Conservation (phyloP, 768 basidiomycete species). For the Infundibulicybe gibba region DNA sequence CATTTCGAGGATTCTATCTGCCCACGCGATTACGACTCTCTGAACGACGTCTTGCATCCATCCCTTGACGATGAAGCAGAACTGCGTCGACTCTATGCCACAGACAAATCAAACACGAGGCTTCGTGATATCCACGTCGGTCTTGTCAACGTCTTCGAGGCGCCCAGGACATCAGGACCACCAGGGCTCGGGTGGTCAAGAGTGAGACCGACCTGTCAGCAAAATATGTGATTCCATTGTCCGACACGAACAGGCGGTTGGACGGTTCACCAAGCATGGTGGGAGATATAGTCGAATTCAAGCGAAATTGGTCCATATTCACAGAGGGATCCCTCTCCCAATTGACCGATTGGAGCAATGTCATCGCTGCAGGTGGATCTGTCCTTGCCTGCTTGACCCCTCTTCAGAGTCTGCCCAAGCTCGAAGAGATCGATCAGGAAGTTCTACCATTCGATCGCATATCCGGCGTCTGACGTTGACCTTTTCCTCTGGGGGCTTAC, state of each 20-base stretch:
- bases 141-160: conserved; percentile 56
- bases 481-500: conserved; percentile 60
- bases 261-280: conserved; percentile 51
- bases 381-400: conserved; percentile 57
- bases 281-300: conserved; percentile 50
- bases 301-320: conserved; percentile 62
- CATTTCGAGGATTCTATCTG: conserved; percentile 7
- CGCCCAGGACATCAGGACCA: conserved; percentile 45
- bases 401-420: conserved; percentile 43
- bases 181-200: conserved; percentile 44
- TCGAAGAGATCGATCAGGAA: conserved; percentile 58
- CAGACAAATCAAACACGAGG: conserved; percentile 40
- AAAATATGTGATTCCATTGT: conserved; percentile 53
- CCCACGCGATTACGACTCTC: conserved; percentile 17
- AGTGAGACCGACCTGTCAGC: conserved; percentile 40
- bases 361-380: conserved; percentile 58
- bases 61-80: conserved; percentile 55
- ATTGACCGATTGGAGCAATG: conserved; percentile 58
- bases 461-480: conserved; percentile 61
- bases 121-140: conserved; percentile 49
- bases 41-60: conserved; percentile 44
- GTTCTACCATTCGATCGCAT: conserved; percentile 50
- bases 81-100: conserved; percentile 53
- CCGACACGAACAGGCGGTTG: conserved; percentile 36
- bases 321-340: conserved; percentile 60